phyloP scores from a whole-genome alignment of 805 yeast species.

The Brettanomyces custersianus region DNA sequence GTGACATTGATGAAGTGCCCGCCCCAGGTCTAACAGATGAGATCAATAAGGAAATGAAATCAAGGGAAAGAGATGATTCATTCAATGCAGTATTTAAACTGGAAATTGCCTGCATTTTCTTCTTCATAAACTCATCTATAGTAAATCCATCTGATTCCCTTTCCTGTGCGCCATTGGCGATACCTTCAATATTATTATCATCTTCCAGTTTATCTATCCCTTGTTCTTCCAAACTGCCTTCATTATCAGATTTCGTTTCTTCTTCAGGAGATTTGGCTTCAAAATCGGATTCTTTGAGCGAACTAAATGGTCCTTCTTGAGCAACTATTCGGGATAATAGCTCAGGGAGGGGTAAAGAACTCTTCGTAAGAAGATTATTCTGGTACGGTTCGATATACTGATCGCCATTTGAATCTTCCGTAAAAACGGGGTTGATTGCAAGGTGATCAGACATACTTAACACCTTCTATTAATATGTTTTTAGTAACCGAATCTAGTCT shows the following conservation, averaged over 20 bases:
- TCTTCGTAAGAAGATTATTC: neutral
- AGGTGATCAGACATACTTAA: neutral
- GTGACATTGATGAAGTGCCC: constrained; percentile 82
- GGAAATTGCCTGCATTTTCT: constrained; percentile 44
- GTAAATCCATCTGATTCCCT: constrained; percentile 10
- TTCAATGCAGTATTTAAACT: constrained; percentile 64
- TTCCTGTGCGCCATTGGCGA: neutral
- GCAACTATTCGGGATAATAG: constrained; percentile 9
- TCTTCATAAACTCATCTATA: constrained; percentile 34
- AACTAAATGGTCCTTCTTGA: constrained; percentile 35
- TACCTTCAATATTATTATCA: neutral
- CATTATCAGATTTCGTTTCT: constrained; percentile 7
- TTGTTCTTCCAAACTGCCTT: constrained; percentile 9
- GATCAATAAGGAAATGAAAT: constrained; percentile 74
- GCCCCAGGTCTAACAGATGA: constrained; percentile 79
- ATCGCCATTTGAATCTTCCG: neutral
- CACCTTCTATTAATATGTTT: too few relatives aligned
- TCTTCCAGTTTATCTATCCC: constrained; percentile 13
- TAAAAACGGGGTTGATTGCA: neutral
- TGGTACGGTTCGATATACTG: neutral
- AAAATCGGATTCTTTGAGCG: constrained; percentile 49
- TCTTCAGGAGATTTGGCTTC: constrained; percentile 12
- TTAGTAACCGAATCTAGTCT: too few relatives aligned
- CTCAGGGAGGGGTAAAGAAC: constrained; percentile 10
- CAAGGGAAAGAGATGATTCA: constrained; percentile 82